A percentile compares a stretch with the other conserved stretches of the same genome.
Evolutionary conservation across 768 basidiomycete species (phyloP).

Genomic region (Crucibulum laeve): DNA sequence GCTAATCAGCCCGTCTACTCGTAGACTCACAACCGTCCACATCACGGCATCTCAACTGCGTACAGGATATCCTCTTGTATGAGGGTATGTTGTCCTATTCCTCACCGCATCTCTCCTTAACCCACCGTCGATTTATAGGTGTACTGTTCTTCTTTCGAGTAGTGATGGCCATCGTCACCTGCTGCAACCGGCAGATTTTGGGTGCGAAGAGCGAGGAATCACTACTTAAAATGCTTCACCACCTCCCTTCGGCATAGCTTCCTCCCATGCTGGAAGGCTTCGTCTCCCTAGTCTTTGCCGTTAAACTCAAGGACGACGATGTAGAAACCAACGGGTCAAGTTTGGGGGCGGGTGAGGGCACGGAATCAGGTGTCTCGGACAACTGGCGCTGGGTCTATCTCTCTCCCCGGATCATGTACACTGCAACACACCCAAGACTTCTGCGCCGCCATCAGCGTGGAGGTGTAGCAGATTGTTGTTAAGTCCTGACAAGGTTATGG

Average conservation of each 20-base stretch:
- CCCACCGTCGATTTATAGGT: slow-evolving; percentile 41
- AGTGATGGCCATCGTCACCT: slow-evolving; percentile 59
- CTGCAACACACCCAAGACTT: no score
- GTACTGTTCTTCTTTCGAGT: slow-evolving; percentile 72
- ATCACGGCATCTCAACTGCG: slow-evolving; percentile 57
- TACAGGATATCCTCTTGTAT: slow-evolving; percentile 82
- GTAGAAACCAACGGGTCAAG: slow-evolving; percentile 70
- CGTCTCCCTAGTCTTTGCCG: slow-evolving; percentile 52
- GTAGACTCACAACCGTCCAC: no score
- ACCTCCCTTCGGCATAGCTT: slow-evolving; percentile 47
- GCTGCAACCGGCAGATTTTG: slow-evolving; percentile 56
- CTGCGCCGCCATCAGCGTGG: no score
- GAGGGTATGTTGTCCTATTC: slow-evolving; percentile 52
- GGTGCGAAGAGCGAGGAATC: slow-evolving; percentile 42
- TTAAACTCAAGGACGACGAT: slow-evolving; percentile 79
- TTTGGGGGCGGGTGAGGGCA: slow-evolving; percentile 68
- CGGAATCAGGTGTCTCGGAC: slow-evolving; percentile 42
- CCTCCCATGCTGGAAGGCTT: slow-evolving; percentile 60
- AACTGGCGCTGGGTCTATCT: slow-evolving; percentile 17
- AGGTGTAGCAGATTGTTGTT: slow-evolving; percentile 75
- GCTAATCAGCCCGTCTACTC: no score
- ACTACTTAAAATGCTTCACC: slow-evolving; percentile 49
- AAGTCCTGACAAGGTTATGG: slow-evolving; percentile 34
- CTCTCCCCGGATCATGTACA: slow-evolving; percentile 20
- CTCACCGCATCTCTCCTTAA: background rate